These are phyloP conservation scores for Plasmodium chabaudi DNA, from an alignment of 169 alveolate species.

Conservation along the genomic window DNA sequence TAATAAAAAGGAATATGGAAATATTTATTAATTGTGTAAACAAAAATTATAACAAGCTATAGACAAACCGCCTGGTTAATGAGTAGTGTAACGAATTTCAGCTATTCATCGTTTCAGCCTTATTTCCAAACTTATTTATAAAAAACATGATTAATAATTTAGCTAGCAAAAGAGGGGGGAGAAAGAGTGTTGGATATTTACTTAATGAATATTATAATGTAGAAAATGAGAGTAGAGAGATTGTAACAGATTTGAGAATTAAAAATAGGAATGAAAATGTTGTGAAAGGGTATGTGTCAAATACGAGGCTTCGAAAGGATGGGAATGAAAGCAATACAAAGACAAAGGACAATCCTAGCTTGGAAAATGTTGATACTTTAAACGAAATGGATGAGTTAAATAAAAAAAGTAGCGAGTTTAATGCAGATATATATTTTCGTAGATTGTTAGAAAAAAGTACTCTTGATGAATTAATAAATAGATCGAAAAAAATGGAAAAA, in stretches of 20 bases:
- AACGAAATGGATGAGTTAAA: slow-evolving; percentile 29
- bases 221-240: slow-evolving; percentile 2
- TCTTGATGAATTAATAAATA: slow-evolving; percentile 64
- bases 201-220: slow-evolving; percentile 30
- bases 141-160: too few relatives aligned
- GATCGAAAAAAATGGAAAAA: slow-evolving; percentile 41
- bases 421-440: slow-evolving; percentile 62
- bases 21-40: too few relatives aligned
- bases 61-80: too few relatives aligned
- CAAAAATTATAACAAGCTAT: too few relatives aligned
- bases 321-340: neutral
- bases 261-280: neutral
- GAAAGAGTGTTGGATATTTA: slow-evolving; percentile 44
- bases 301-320: neutral
- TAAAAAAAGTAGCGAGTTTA: slow-evolving; percentile 53
- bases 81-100: too few relatives aligned
- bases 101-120: too few relatives aligned
- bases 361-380: neutral
- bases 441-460: slow-evolving; percentile 51
- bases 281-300: neutral
- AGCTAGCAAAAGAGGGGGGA: neutral
- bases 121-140: too few relatives aligned
- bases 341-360: too few relatives aligned
- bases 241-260: neutral
- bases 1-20: too few relatives aligned